Evolutionary conservation across 2,329 filamentous ascomycete genomes (phyloP).

Genomic region (Penicillium sp.): DNA sequence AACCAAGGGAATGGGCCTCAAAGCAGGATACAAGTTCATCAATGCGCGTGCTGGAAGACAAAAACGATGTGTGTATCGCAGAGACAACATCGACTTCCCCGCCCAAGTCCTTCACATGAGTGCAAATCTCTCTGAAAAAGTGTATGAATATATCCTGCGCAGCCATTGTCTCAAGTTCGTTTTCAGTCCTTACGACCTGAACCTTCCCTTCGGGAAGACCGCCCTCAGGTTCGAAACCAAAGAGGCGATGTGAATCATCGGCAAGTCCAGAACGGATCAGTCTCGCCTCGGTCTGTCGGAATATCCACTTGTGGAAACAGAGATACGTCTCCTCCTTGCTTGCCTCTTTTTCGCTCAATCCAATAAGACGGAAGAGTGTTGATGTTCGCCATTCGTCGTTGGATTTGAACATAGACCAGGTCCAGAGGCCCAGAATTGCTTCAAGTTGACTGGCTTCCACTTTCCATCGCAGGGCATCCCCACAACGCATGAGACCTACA

Average conservation of each 20-base stretch:
- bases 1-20: slow-evolving; percentile 22
- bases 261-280: slow-evolving; percentile 21
- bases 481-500: slow-evolving; percentile 17
- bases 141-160: slow-evolving; percentile 37
- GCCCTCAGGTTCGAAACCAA: slow-evolving; percentile 18
- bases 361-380: slow-evolving; percentile 23
- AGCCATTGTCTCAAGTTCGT: slow-evolving; percentile 25
- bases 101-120: slow-evolving; percentile 11
- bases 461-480: slow-evolving; percentile 27
- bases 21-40: slow-evolving; percentile 28
- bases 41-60: slow-evolving; percentile 21
- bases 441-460: slow-evolving; percentile 28
- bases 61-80: slow-evolving; percentile 13
- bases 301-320: slow-evolving; percentile 35
- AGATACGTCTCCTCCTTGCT: slow-evolving; percentile 22
- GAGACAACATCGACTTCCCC: slow-evolving; percentile 18
- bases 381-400: slow-evolving; percentile 15
- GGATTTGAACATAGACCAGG: slow-evolving; percentile 29
- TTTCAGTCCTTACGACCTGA: slow-evolving; percentile 24
- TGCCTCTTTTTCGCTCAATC: slow-evolving; percentile 21
- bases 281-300: slow-evolving; percentile 23
- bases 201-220: slow-evolving; percentile 16
- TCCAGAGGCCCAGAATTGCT: slow-evolving; percentile 34
- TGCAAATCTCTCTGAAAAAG: slow-evolving; percentile 24
- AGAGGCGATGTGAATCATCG: slow-evolving; percentile 19